Percentiles rank a stretch among this genome's conserved stretches.
Conservation (phyloP, 179 eudicot genomes). For the Spinacia oleracea region DNA sequence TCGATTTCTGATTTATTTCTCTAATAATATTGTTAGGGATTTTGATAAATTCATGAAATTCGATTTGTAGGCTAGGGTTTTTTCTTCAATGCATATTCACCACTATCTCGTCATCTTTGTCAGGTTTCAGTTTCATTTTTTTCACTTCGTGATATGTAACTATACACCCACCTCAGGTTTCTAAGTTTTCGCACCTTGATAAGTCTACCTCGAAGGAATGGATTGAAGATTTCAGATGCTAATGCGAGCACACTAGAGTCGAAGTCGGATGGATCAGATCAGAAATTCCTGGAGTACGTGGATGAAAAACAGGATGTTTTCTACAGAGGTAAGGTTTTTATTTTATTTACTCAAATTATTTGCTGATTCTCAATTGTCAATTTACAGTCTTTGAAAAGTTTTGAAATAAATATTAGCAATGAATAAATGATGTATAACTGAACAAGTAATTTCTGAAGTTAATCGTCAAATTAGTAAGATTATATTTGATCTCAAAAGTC, state of each 20-base stretch:
- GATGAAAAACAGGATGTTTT: slow-evolving; percentile 35
- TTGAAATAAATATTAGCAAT: neutral
- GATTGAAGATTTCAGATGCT: slow-evolving; percentile 67
- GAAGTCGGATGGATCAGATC: slow-evolving; percentile 62
- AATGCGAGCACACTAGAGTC: slow-evolving; percentile 68
- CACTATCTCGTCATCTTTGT: too few species aligned
- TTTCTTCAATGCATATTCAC: too few species aligned
- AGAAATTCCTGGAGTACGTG: slow-evolving; percentile 63
- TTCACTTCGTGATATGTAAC: too few species aligned
- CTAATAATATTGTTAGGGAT: too few species aligned
- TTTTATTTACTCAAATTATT: slow-evolving; percentile 6
- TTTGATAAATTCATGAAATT: too few species aligned
- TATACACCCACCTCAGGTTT: slow-evolving; percentile 58
- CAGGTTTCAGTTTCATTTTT: too few species aligned
- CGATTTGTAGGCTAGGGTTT: too few species aligned
- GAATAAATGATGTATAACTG: too few species aligned
- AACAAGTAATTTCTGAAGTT: neutral
- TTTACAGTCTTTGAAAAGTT: neutral
- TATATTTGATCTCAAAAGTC: neutral
- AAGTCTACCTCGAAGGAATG: slow-evolving; percentile 80
- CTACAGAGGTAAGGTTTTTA: slow-evolving; percentile 22
- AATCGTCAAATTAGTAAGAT: neutral
- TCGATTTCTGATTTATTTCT: too few species aligned
- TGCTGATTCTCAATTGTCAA: neutral
- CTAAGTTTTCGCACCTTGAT: slow-evolving; percentile 63